Evolutionary conservation across 805 yeast genomes (phyloP).

Genomic region (Pichia ethanolica): DNA sequence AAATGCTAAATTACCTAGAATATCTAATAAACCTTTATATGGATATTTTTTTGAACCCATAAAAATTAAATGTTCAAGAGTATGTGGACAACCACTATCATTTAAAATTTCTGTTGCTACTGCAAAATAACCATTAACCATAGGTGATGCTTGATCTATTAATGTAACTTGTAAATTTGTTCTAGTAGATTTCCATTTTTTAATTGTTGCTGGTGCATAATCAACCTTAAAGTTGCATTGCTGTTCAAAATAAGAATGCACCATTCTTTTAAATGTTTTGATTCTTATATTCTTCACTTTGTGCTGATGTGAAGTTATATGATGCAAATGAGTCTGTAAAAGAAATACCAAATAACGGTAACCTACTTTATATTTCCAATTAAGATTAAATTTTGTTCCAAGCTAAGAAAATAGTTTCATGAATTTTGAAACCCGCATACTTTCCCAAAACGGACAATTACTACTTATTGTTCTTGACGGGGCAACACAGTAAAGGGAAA

Average conservation of each 20-base stretch:
- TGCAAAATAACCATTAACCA: constrained; percentile 89
- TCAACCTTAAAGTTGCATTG: constrained; percentile 53
- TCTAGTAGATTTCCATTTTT: constrained; percentile 69
- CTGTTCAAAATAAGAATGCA: constrained; percentile 30
- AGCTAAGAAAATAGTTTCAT: no score
- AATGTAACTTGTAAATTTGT: constrained; percentile 81
- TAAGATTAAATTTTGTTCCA: no score
- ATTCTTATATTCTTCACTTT: neutral
- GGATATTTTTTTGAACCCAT: constrained; percentile 91
- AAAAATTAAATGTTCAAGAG: constrained; percentile 87
- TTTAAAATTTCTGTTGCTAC: constrained; percentile 88
- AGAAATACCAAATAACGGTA: no score
- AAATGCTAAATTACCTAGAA: constrained; percentile 74
- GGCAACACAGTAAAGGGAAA: no score
- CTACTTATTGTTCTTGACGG: no score
- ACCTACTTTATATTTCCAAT: no score
- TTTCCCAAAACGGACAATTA: no score
- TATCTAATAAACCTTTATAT: constrained; percentile 84
- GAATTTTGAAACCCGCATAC: no score
- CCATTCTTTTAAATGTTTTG: constrained; percentile 9
- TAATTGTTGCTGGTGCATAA: constrained; percentile 64
- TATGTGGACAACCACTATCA: constrained; percentile 92
- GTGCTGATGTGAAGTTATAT: no score
- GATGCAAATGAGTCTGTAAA: no score
- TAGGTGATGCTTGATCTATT: constrained; percentile 74